Conservation (phyloP, 768 basidiomycete genomes). For the Daedaleopsis nitida region DNA sequence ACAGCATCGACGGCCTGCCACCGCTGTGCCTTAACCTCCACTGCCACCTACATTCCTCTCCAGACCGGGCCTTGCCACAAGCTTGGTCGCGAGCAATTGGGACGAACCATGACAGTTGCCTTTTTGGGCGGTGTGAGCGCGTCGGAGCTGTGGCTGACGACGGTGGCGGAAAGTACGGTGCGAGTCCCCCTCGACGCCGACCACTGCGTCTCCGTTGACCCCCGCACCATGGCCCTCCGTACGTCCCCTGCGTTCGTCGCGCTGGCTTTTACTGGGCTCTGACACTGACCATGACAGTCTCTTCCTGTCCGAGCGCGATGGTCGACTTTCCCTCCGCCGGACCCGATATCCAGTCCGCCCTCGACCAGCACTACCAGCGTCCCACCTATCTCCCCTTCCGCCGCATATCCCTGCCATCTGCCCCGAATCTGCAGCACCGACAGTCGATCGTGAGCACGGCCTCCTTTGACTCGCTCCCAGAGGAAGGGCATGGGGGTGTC, state of each 20-base stretch:
- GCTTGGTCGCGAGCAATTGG: not conserved
- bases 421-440: constrained; percentile 49
- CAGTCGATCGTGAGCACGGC: constrained; percentile 71
- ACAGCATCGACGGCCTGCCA: not conserved
- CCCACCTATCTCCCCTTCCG: constrained; percentile 53
- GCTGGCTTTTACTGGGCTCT: not conserved
- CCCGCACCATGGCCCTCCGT: constrained; percentile 19
- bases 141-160: constrained; percentile 18
- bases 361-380: constrained; percentile 38
- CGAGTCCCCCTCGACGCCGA: constrained; percentile 2
- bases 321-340: constrained; percentile 31
- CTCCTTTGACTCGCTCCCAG: constrained; percentile 73
- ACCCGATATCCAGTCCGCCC: constrained; percentile 15
- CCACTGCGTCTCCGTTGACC: constrained; percentile 1
- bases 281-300: constrained; percentile 11
- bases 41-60: not conserved
- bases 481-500: constrained; percentile 41
- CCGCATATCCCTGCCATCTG: constrained; percentile 44
- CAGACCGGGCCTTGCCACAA: not conserved
- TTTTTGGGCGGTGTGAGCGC: constrained; percentile 10
- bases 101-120: constrained; percentile 9
- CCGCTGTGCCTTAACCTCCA: not conserved
- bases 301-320: constrained; percentile 24
- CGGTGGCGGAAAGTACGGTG: constrained; percentile 15
- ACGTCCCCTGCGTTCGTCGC: constrained; percentile 3